phyloP scores from a whole-genome alignment of 306 rosid genomes.

The Vigna mungo region DNA sequence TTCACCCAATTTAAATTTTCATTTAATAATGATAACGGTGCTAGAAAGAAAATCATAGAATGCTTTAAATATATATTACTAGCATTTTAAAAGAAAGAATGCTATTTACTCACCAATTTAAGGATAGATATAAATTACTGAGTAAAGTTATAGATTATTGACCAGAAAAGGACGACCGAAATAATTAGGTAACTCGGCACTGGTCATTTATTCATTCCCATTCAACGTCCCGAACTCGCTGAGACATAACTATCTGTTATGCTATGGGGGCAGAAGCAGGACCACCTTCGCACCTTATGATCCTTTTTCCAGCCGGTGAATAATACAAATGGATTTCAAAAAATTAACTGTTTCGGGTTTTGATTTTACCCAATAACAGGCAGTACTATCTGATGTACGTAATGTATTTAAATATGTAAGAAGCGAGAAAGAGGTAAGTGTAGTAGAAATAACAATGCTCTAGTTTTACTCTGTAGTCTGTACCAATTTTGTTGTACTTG shows the following conservation, averaged over 20 bases:
- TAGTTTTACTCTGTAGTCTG: conserved; percentile 12
- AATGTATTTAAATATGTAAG: background rate
- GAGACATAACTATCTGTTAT: background rate
- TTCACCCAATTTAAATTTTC: no score
- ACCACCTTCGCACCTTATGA: conserved; percentile 9
- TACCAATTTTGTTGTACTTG: conserved; percentile 42
- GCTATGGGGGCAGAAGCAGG: conserved; percentile 16
- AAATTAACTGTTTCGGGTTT: conserved; percentile 20
- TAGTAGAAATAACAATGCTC: conserved; percentile 10
- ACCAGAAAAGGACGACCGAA: background rate
- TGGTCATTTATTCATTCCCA: background rate
- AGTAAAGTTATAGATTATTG: background rate
- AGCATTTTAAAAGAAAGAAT: background rate
- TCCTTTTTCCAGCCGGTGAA: conserved; percentile 19
- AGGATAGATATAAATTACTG: background rate
- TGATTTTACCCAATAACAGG: conserved; percentile 10
- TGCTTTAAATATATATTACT: no score
- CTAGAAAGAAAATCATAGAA: no score
- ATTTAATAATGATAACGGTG: no score
- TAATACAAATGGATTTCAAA: background rate
- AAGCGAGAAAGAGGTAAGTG: conserved; percentile 8
- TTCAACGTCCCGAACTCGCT: conserved; percentile 10
- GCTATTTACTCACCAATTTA: background rate
- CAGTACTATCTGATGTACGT: background rate
- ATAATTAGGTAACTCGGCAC: background rate